Evolutionary conservation across 345 rosid species (phyloP).

Genomic region (Physaria fendleri): DNA sequence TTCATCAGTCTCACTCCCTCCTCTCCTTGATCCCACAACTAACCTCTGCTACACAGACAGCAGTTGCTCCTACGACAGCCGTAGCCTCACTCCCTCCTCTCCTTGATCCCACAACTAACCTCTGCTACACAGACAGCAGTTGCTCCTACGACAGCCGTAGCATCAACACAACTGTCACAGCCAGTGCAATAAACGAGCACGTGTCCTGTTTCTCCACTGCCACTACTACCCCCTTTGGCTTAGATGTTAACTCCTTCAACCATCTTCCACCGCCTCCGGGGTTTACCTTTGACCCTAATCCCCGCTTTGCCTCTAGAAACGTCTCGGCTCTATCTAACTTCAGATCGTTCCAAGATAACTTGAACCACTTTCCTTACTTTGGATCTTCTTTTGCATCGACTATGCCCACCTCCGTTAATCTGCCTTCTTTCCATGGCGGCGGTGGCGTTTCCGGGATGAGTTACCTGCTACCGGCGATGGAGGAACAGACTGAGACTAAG

Average conservation of each 20-base stretch:
- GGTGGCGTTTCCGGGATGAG: slow-evolving; percentile 16
- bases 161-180: slow-evolving; percentile 52
- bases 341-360: slow-evolving; percentile 76
- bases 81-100: too few relatives aligned
- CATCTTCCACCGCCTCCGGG: slow-evolving; percentile 12
- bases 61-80: slow-evolving; percentile 49
- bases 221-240: slow-evolving; percentile 44
- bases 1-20: slow-evolving; percentile 71
- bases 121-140: slow-evolving; percentile 42
- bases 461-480: slow-evolving; percentile 30
- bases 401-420: slow-evolving; percentile 1
- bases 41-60: slow-evolving; percentile 40
- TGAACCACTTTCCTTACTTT: slow-evolving; percentile 49
- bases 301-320: slow-evolving; percentile 31
- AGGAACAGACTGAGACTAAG: slow-evolving; percentile 37
- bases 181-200: slow-evolving; percentile 59
- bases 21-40: slow-evolving; percentile 48
- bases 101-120: too few relatives aligned
- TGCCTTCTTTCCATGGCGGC: slow-evolving; percentile 22
- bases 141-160: slow-evolving; percentile 56
- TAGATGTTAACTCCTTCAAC: slow-evolving; percentile 25
- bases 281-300: slow-evolving; percentile 28
- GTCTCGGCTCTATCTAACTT: slow-evolving; percentile 53
- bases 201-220: slow-evolving; percentile 99
- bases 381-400: slow-evolving; percentile 33